phyloP scores from a whole-genome alignment of 208 protist species.

The Leishmania braziliensis region DNA sequence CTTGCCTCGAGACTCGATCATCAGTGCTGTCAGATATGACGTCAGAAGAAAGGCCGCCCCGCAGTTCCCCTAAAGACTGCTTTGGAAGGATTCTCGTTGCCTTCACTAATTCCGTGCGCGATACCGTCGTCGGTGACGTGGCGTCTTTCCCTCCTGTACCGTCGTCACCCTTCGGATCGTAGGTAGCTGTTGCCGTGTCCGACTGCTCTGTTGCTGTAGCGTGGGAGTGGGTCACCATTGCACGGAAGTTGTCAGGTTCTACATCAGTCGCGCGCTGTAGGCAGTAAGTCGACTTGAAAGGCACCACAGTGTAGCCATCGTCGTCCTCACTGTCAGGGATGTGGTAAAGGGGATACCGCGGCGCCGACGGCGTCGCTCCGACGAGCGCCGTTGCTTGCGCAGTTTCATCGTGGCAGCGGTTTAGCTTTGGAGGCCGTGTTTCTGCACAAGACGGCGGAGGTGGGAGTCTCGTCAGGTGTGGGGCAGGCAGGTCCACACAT shows the following conservation, averaged over 20 bases:
- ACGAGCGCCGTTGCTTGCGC: not conserved
- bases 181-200: not conserved
- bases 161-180: not conserved
- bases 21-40: not conserved
- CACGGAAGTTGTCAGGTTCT: conserved; percentile 1
- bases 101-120: no score
- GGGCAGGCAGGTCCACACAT: not conserved
- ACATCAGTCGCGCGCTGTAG: not conserved
- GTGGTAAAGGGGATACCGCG: not conserved
- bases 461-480: not conserved
- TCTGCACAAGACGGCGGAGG: not conserved
- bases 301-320: not conserved
- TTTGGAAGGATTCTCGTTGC: not conserved
- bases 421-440: not conserved
- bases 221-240: not conserved
- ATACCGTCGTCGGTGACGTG: not conserved
- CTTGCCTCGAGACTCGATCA: not conserved
- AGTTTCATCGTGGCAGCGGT: not conserved
- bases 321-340: not conserved
- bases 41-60: not conserved
- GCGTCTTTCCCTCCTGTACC: not conserved
- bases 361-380: not conserved
- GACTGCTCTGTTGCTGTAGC: not conserved
- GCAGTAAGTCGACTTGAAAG: not conserved
- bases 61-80: not conserved